Percentiles rank a stretch among this genome's conserved stretches.
These are phyloP conservation scores for Boletus sp. DNA, from an alignment of 1,284 basidiomycete genomes.

Conservation along the genomic window DNA sequence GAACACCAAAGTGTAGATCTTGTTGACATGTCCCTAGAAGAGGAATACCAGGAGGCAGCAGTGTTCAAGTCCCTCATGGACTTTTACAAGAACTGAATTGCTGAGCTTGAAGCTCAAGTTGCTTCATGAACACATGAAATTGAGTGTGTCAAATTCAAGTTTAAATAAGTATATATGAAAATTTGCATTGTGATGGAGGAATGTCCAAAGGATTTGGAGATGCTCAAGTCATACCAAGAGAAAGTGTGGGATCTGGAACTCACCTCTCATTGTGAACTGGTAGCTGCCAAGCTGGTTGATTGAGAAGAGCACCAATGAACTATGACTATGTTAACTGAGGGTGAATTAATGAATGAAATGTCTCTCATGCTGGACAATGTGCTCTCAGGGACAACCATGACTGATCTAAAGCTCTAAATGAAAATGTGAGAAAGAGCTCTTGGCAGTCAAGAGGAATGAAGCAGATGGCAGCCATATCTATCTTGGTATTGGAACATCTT, in stretches of 20 bases:
- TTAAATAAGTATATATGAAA: constrained; percentile 74
- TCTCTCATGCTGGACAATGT: constrained; percentile 81
- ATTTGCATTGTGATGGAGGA: constrained; percentile 73
- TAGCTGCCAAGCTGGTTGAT: constrained; percentile 25
- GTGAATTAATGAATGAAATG: constrained; percentile 45
- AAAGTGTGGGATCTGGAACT: constrained; percentile 90
- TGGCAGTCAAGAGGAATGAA: constrained; percentile 72
- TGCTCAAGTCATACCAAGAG: constrained; percentile 89
- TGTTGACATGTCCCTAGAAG: constrained; percentile 88
- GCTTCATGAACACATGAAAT: constrained; percentile 70
- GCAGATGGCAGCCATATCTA: constrained; percentile 72
- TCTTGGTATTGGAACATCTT: constrained; percentile 89
- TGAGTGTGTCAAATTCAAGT: constrained; percentile 72
- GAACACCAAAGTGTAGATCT: constrained; percentile 93
- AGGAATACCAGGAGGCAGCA: constrained; percentile 86
- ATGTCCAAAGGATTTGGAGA: constrained; percentile 80
- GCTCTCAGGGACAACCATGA: constrained; percentile 84
- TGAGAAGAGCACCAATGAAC: constrained; percentile 29
- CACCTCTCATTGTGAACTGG: constrained; percentile 50
- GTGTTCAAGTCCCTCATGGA: constrained; percentile 91
- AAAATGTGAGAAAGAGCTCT: constrained; percentile 81
- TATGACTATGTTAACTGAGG: constrained; percentile 45
- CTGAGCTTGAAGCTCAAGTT: constrained; percentile 76
- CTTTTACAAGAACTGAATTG: constrained; percentile 88
- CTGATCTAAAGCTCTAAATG: constrained; percentile 86